phyloP scores from a whole-genome alignment of 1,284 basidiomycete genomes.

The Marasmius oreades region DNA sequence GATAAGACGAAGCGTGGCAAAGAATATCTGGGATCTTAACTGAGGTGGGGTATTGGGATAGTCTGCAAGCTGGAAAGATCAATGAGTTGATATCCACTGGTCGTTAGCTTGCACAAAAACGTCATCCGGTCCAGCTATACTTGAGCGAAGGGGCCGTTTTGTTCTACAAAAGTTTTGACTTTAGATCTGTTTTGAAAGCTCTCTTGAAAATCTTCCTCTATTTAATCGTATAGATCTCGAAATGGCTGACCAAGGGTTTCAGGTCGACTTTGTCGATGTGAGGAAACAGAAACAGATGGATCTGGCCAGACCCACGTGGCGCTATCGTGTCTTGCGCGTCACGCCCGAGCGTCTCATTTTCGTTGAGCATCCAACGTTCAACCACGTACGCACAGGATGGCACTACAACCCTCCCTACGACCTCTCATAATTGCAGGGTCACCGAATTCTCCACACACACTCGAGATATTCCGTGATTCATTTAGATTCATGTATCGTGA shows the following conservation, averaged over 20 bases:
- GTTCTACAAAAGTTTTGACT: neutral
- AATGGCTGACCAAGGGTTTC: no score
- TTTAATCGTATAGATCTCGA: neutral
- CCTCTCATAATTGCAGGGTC: constrained; percentile 71
- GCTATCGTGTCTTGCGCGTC: no score
- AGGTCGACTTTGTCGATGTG: no score
- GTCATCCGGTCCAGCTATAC: neutral
- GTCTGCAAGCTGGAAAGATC: neutral
- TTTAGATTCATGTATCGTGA: neutral
- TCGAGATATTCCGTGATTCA: constrained; percentile 75
- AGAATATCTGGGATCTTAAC: neutral
- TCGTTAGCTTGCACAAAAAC: neutral
- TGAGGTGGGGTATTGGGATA: neutral
- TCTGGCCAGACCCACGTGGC: no score
- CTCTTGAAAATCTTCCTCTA: no score
- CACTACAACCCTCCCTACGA: constrained; percentile 75
- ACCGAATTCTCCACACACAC: constrained; percentile 69
- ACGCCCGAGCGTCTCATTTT: no score
- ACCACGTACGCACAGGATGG: no score
- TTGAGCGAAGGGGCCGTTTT: neutral
- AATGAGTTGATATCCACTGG: neutral
- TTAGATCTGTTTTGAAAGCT: neutral
- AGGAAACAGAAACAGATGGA: no score
- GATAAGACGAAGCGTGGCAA: neutral
- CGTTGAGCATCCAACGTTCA: no score